Base-by-base conservation (phyloP, 805 yeast species). In the Hanseniaspora singularis region DNA sequence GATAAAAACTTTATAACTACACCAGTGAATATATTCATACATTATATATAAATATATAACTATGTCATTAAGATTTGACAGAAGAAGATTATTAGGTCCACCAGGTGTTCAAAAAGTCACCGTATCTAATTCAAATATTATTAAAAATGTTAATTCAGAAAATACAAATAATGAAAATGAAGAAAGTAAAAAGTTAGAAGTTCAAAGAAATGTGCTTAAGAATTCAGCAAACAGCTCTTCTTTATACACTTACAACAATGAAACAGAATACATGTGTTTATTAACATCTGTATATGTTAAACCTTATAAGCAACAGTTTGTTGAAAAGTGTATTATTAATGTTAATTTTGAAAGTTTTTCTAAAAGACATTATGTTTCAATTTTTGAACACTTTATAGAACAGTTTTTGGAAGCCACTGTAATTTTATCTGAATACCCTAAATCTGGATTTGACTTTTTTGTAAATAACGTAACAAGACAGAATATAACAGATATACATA, bases 71-170 rank as follows among this genome's bases (percentile, higher is more conserved):
- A 30, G 26, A 37, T 61, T 58, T 36, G 96, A 89, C 59, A 75
- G 95, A 69, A 76, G 95, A 70, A 72, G 96, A 60, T 69, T 87
- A n/a, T 57, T 82, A 27, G 96, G 95, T 0, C 96, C 96, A 0
- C 58, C 72, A 0, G 78, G 74, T 53, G 83, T 83, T 1, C 70
- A 66, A 42, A 75, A 76, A 1, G 58, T 81, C 12, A 61, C 58
- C 0, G 71, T 74, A 52, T 65, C 59, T 6, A 51, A 36, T 9
- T 32, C 50, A n/a, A 18, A 32, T 30, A 30, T 45, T 5, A 12
- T 26, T 18, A 6, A 11, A 4, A 18, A 12, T 5, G 3, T 27
- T 5, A 24, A 20, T n/a, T n/a, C n/a, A 40, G 34, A 12, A 5
- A 33, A 4, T n/a, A 11, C 20, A 11, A 24, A 34, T 8, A 18